Conservation (phyloP, 177 flowering plant genomes). For the Vitis hybrid region DNA sequence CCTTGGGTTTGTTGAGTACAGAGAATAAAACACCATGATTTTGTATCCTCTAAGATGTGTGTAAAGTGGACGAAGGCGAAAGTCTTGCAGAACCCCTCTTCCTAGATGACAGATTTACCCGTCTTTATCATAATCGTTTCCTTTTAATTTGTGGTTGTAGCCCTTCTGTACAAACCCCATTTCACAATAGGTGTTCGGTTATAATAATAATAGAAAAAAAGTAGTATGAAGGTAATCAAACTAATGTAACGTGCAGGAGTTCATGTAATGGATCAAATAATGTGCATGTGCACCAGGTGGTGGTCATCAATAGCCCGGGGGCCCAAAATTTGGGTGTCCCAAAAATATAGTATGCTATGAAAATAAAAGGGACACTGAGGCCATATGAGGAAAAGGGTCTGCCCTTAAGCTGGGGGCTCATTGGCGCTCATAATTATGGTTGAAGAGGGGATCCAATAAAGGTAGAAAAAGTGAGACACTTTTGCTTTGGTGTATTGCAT, state of each 20-base stretch:
- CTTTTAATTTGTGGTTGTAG: too few relatives aligned
- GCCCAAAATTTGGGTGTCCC: too few relatives aligned
- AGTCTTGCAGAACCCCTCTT: conserved; percentile 12
- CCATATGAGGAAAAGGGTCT: neutral
- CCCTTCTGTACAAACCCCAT: too few relatives aligned
- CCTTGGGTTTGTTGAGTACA: conserved; percentile 28
- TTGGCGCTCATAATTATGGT: conserved; percentile 2
- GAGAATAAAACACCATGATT: conserved; percentile 39
- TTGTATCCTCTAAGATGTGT: conserved; percentile 8
- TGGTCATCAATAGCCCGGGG: too few relatives aligned
- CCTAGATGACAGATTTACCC: conserved; percentile 4
- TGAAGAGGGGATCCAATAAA: conserved; percentile 22
- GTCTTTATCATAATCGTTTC: too few relatives aligned
- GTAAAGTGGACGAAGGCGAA: conserved; percentile 8
- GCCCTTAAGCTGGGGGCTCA: neutral
- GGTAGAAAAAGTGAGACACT: neutral
- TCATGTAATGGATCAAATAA: too few relatives aligned
- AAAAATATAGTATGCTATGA: too few relatives aligned
- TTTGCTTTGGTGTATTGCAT: conserved; percentile 12
- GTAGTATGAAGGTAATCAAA: too few relatives aligned
- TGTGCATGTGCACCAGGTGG: too few relatives aligned
- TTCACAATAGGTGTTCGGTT: too few relatives aligned
- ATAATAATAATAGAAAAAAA: too few relatives aligned
- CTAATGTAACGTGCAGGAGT: too few relatives aligned
- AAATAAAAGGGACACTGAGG: neutral